Percentiles rank a stretch among this genome's conserved stretches.
Evolutionary conservation across 768 basidiomycete species (phyloP).

Genomic region (Termitomyces sp.): DNA sequence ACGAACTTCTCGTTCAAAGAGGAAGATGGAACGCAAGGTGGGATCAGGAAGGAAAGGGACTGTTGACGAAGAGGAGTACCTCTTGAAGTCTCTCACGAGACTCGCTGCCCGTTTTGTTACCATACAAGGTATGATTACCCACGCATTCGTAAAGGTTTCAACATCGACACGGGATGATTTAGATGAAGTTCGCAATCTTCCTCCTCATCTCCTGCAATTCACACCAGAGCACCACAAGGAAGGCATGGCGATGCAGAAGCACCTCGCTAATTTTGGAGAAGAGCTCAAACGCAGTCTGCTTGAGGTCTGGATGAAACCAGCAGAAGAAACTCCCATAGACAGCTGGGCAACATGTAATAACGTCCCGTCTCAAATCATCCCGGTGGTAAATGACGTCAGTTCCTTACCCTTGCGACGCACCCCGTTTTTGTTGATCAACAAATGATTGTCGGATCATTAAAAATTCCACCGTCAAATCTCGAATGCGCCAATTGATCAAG

Average conservation of each 20-base stretch:
- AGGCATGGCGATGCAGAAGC: slow-evolving; percentile 57
- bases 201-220: slow-evolving; percentile 75
- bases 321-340: slow-evolving; percentile 28
- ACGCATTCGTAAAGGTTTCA: too few relatives aligned
- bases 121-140: slow-evolving; percentile 49
- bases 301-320: slow-evolving; percentile 57
- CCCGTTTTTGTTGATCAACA: too few relatives aligned
- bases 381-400: too few relatives aligned
- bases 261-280: slow-evolving; percentile 48
- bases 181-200: slow-evolving; percentile 65
- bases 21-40: slow-evolving; percentile 82
- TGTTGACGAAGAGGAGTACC: slow-evolving; percentile 93
- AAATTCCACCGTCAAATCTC: too few relatives aligned
- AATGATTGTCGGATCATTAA: too few relatives aligned
- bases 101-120: slow-evolving; percentile 57
- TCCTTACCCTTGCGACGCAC: too few relatives aligned
- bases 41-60: slow-evolving; percentile 92
- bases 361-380: too few relatives aligned
- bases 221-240: slow-evolving; percentile 64
- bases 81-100: slow-evolving; percentile 79
- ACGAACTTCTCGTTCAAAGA: slow-evolving; percentile 73
- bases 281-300: slow-evolving; percentile 44
- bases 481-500: too few relatives aligned
- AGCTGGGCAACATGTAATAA: slow-evolving; percentile 43
- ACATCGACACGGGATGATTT: neutral